Base-by-base conservation (phyloP, 176 grass and related monocot species). In the Phyllostachys edulis region DNA sequence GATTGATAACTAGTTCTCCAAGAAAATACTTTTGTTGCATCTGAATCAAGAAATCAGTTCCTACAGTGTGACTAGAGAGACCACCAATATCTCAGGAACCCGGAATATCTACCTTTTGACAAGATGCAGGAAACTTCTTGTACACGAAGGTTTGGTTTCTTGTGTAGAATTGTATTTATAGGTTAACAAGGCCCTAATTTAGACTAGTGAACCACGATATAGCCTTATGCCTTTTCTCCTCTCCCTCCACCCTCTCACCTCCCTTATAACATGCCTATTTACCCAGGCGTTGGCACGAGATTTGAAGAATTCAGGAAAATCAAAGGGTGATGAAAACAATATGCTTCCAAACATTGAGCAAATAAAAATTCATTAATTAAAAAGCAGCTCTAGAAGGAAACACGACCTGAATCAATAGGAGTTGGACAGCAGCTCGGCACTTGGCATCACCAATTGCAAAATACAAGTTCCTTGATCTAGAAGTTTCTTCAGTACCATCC, bases 351-450 rank as follows among this genome's bases (percentile, higher is more conserved):
- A 46, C 26, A 67, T 38, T 38, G 3, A 68, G 44, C 4, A 69
- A 69, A 74, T 17, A 40, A 49, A 81, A 60, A 60, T 11, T 11
- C 59, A 56, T 9, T 47, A 9, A 18, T 59, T 23, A 74, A 81
- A 82, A 5, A 59, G 17, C 3, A 27, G 29, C 32, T 73, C 44
- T 63, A 27, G 23, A 85, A 85, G 63, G 47, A 51, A 86, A 71
- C 76, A 71, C 82, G 29, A 99, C 97, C 97, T 99, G 93, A 93
- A 99, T 99, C 72, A 99, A 79, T 73, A 99, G 86, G 86, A 99
- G 97, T 88, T 99, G 97, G 61, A 99, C 93, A 60, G 93, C 97
- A 86, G 97, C 94, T 71, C 93, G 90, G 42, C 97, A 96, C 88
- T 99, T 99, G 67, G 93, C 93, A 89, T 99, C 97, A 45, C 88